phyloP scores from a whole-genome alignment of 2,329 filamentous ascomycete genomes.

The Neonectria neomacrospora region DNA sequence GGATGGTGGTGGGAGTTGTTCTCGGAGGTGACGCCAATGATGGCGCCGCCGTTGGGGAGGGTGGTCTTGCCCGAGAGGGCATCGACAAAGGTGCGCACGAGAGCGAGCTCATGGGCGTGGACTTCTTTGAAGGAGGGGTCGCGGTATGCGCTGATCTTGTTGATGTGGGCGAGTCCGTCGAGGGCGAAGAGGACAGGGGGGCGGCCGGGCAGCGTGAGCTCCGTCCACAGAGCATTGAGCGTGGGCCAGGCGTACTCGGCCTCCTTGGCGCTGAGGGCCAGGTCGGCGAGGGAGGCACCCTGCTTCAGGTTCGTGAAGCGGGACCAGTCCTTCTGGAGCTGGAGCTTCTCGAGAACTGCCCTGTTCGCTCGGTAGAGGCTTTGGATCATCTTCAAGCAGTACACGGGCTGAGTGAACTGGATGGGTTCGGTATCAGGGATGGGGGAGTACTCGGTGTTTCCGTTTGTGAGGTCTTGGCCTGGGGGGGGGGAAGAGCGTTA shows the following conservation, averaged over 20 bases:
- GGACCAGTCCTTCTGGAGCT: conserved; percentile 58
- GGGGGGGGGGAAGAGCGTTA: conserved; percentile 2
- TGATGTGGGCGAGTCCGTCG: conserved; percentile 84
- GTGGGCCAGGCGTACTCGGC: conserved; percentile 82
- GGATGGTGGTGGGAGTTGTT: conserved; percentile 75
- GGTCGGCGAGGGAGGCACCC: conserved; percentile 72
- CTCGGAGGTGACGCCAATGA: conserved; percentile 78
- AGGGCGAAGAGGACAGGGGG: conserved; percentile 76
- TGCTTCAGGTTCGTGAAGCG: conserved; percentile 59
- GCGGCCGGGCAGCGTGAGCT: conserved; percentile 69
- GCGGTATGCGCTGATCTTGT: conserved; percentile 81
- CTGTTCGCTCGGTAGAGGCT: conserved; percentile 79
- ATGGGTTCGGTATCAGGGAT: conserved; percentile 67
- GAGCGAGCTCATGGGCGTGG: conserved; percentile 85
- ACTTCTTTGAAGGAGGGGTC: conserved; percentile 76
- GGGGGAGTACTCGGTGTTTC: conserved; percentile 81
- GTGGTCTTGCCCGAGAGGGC: conserved; percentile 70
- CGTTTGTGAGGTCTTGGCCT: conserved; percentile 84
- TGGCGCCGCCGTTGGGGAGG: conserved; percentile 78
- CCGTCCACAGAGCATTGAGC: conserved; percentile 83
- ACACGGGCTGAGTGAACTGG: conserved; percentile 82
- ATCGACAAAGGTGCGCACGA: conserved; percentile 80
- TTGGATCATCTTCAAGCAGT: conserved; percentile 78
- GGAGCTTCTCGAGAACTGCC: conserved; percentile 66
- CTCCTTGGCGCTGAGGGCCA: conserved; percentile 78